Evolutionary conservation across 129 eudicot genomes (phyloP).

Genomic region (Centella asiatica): DNA sequence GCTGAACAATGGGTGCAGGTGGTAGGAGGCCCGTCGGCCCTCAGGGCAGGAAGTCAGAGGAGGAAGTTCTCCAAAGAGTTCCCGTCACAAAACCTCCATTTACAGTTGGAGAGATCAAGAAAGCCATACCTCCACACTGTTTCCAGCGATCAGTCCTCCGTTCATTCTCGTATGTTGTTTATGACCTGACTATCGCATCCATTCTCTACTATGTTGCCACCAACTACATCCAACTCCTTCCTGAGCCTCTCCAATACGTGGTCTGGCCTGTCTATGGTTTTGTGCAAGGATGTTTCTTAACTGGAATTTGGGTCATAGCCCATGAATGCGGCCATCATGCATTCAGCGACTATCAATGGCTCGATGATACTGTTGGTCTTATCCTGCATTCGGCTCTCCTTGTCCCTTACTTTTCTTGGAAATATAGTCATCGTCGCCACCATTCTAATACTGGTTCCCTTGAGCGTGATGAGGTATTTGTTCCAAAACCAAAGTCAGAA

Average conservation of each 20-base stretch:
- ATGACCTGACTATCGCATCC: constrained; percentile 10
- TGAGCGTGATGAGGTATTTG: constrained; percentile 16
- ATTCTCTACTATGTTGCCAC: constrained; percentile 15
- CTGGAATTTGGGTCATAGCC: constrained; percentile 19
- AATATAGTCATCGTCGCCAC: constrained; percentile 17
- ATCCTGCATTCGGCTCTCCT: constrained; percentile 16
- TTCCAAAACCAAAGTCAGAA: constrained; percentile 11
- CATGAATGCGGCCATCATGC: constrained; percentile 22
- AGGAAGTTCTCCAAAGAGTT: constrained; percentile 25
- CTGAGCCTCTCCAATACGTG: constrained; percentile 7
- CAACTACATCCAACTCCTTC: constrained; percentile 16
- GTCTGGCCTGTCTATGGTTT: constrained; percentile 13
- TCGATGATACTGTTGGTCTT: constrained; percentile 19
- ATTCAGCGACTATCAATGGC: constrained; percentile 20
- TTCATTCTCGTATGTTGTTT: constrained; percentile 22
- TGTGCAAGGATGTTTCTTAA: constrained; percentile 14
- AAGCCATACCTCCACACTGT: constrained; percentile 38
- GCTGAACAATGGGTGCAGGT: constrained; percentile 35
- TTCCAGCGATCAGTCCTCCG: constrained; percentile 40
- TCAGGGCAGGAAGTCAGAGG: constrained; percentile 6
- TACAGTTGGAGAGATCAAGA: constrained; percentile 34
- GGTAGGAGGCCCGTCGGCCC: constrained; percentile 30
- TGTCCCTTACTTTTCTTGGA: constrained; percentile 21
- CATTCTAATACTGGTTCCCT: constrained; percentile 17
- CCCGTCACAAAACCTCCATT: constrained; percentile 37